A percentile compares a stretch with the other conserved stretches of the same genome.
These are phyloP conservation scores for Ehretia macrophylla DNA, from an alignment of 257 asterid species.

Conservation along the genomic window DNA sequence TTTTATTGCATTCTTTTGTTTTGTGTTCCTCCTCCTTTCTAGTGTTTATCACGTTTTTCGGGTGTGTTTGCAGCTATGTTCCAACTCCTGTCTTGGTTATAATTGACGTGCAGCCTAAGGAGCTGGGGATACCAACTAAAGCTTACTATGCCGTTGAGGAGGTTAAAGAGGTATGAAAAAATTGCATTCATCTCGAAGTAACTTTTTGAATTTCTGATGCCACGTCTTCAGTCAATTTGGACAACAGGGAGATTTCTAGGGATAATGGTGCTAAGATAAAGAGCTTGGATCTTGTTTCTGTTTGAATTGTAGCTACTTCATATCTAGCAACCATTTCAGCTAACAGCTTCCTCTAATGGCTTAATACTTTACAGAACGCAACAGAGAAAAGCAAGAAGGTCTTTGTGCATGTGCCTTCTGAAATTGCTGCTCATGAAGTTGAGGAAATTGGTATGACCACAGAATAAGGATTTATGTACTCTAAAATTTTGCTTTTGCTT, in stretches of 20 bases:
- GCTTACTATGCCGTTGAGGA: conserved; percentile 97
- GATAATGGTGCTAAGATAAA: background rate
- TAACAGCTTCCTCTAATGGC: conserved; percentile 4
- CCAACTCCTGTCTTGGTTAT: conserved; percentile 86
- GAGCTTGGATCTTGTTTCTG: background rate
- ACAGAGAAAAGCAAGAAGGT: conserved; percentile 98
- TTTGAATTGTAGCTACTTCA: background rate
- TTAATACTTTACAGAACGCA: conserved; percentile 63
- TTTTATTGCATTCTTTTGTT: background rate
- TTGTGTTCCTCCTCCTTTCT: background rate
- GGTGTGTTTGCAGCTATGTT: conserved; percentile 61
- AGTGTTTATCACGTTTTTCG: background rate
- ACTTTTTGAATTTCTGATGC: no score
- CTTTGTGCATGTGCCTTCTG: conserved; percentile 91
- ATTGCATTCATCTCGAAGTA: no score
- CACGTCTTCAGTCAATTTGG: no score
- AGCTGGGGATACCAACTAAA: conserved; percentile 89
- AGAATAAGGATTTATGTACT: background rate
- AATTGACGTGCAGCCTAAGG: conserved; percentile 87
- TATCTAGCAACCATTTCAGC: background rate
- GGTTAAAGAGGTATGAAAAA: conserved; percentile 70
- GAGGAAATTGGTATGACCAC: conserved; percentile 82
- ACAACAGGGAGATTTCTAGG: no score
- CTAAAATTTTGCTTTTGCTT: background rate
- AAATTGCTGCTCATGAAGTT: conserved; percentile 98